phyloP scores from a whole-genome alignment of 208 protist species.

The Leishmania lainsoni region DNA sequence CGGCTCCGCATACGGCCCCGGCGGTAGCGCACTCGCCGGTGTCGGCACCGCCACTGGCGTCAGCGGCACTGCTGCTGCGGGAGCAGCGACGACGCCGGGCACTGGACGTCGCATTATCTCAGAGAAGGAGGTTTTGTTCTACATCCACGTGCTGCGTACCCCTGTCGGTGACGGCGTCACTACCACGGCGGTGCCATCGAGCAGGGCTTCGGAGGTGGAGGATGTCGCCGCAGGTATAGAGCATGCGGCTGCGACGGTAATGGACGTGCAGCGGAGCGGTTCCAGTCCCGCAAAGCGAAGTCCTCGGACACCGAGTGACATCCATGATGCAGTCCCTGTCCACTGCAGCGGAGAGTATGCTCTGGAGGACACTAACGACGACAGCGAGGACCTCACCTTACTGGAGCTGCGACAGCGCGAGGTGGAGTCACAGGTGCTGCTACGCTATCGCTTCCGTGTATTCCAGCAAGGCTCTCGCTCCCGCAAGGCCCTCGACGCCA shows the following conservation, averaged over 20 bases:
- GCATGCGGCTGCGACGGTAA: background rate
- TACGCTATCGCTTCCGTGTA: constrained; percentile 41
- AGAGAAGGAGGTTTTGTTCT: constrained; percentile 31
- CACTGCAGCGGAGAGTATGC: background rate
- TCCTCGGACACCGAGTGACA: background rate
- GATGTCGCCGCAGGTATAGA: constrained; percentile 1
- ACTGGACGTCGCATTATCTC: constrained; percentile 14
- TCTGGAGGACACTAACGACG: constrained; percentile 1
- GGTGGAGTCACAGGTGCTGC: constrained; percentile 34
- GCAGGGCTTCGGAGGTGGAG: constrained; percentile 12
- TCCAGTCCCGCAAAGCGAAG: background rate
- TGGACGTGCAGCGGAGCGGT: background rate
- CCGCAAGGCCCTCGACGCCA: constrained; percentile 20
- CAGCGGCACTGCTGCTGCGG: background rate
- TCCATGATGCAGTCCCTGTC: background rate
- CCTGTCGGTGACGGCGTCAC: constrained; percentile 15
- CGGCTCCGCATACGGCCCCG: background rate
- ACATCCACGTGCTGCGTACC: constrained; percentile 37
- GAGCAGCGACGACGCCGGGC: background rate
- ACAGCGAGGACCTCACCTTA: background rate
- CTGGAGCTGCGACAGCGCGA: constrained; percentile 32
- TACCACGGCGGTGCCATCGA: constrained; percentile 18
- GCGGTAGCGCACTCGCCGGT: background rate
- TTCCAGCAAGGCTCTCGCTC: constrained; percentile 33
- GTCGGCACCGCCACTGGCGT: background rate